A percentile compares a stretch with the other conserved stretches of the same genome.
These are phyloP conservation scores for Trichoderma sp. DNA, from an alignment of 2,329 filamentous ascomycete species.

Conservation along the genomic window DNA sequence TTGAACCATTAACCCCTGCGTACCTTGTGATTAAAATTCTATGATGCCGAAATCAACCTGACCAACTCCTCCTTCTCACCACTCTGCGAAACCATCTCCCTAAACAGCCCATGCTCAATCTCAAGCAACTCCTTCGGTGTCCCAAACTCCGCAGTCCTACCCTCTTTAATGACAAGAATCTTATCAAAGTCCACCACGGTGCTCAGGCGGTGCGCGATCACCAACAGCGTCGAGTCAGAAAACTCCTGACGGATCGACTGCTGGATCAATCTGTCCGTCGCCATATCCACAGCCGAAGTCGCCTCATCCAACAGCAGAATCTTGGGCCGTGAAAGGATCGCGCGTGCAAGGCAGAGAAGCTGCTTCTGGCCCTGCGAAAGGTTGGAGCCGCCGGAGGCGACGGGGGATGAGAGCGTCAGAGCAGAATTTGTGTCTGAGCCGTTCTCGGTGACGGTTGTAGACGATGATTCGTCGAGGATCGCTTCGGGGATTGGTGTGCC, in stretches of 20 bases:
- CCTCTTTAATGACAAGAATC: constrained; percentile 66
- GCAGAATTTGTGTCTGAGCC: constrained; percentile 7
- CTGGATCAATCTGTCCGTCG: constrained; percentile 70
- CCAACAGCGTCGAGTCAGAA: constrained; percentile 62
- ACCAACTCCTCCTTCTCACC: constrained; percentile 22
- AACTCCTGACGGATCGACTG: constrained; percentile 67
- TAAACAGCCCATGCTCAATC: constrained; percentile 51
- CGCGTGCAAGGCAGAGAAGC: constrained; percentile 58
- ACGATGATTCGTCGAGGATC: constrained; percentile 42
- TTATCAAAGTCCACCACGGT: constrained; percentile 71
- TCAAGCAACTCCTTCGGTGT: constrained; percentile 58
- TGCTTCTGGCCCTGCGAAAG: constrained; percentile 71
- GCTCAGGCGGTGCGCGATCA: constrained; percentile 69
- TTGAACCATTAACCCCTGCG: not conserved
- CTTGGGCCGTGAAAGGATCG: constrained; percentile 61
- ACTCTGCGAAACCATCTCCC: constrained; percentile 45
- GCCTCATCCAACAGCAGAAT: constrained; percentile 75
- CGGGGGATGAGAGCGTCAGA: constrained; percentile 35
- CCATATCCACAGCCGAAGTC: constrained; percentile 70
- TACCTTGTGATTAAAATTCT: not conserved
- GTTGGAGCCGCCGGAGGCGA: constrained; percentile 67
- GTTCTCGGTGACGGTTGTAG: constrained; percentile 40
- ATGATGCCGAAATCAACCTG: constrained; percentile 8
- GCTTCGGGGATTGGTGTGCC: not conserved
- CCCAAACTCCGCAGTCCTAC: constrained; percentile 64